Percentiles rank a stretch among this genome's conserved stretches.
phyloP scores from a whole-genome alignment of 352 stramenopile species.

The Aphanomyces invadans region DNA sequence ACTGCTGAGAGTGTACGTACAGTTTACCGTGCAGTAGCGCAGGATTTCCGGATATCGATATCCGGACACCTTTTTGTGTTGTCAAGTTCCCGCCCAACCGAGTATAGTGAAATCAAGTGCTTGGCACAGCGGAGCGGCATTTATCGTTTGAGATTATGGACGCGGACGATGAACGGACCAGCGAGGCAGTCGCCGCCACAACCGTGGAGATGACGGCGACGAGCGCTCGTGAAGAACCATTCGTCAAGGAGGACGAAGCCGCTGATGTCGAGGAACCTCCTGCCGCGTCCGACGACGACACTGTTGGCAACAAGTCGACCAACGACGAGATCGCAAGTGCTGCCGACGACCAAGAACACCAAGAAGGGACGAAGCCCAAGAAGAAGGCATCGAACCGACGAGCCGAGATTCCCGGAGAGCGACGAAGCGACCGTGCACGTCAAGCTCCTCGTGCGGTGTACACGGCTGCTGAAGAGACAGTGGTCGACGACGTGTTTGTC shows the following conservation, averaged over 20 bases:
- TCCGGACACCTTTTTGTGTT: not conserved
- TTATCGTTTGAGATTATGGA: slow-evolving; percentile 6
- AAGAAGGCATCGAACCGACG: not conserved
- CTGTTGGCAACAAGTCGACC: not conserved
- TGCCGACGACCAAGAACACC: too few species aligned
- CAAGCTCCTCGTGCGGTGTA: not conserved
- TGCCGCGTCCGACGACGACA: not conserved
- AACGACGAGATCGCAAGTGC: not conserved
- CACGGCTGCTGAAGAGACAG: slow-evolving; percentile 23
- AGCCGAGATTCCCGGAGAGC: slow-evolving; percentile 7
- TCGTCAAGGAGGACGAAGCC: not conserved
- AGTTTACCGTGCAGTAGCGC: too few species aligned
- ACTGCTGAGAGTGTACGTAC: too few species aligned
- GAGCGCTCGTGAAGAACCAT: not conserved
- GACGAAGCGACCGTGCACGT: slow-evolving; percentile 9
- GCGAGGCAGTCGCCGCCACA: not conserved
- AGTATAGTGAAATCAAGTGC: slow-evolving; percentile 12
- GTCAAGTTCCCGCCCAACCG: not conserved
- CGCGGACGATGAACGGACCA: not conserved
- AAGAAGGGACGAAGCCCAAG: slow-evolving; percentile 4
- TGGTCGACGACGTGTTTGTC: slow-evolving; percentile 54
- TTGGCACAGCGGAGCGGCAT: not conserved
- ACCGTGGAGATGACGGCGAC: not conserved
- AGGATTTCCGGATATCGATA: slow-evolving; percentile 7
- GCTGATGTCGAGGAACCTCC: not conserved